Percentiles rank a stretch among this genome's conserved stretches.
phyloP scores from a whole-genome alignment of 2,329 filamentous ascomycete genomes.

The Dactylella cylindrospora region DNA sequence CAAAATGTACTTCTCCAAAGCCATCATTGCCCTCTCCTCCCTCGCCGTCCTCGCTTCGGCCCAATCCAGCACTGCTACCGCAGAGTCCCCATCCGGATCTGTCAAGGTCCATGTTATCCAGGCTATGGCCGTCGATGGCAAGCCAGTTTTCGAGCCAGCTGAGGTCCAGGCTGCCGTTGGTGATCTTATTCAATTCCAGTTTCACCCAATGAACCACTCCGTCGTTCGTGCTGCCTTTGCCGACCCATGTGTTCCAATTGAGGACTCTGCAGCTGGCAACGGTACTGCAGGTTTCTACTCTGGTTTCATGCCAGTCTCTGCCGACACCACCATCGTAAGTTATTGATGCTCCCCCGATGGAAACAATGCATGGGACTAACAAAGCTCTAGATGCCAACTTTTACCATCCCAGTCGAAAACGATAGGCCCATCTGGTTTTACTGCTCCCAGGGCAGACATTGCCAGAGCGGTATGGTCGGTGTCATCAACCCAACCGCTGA shows the following conservation, averaged over 20 bases:
- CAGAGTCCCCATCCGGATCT: constrained; percentile 42
- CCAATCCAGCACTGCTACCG: constrained; percentile 48
- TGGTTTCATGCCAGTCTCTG: constrained; percentile 66
- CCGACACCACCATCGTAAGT: constrained; percentile 56
- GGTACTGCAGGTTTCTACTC: constrained; percentile 62
- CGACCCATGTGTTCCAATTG: constrained; percentile 66
- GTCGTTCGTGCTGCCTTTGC: constrained; percentile 76
- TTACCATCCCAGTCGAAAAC: constrained; percentile 69
- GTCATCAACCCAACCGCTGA: constrained; percentile 65
- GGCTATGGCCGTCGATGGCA: constrained; percentile 51
- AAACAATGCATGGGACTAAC: constrained; percentile 16
- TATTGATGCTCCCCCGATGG: constrained; percentile 54
- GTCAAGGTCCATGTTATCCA: constrained; percentile 51
- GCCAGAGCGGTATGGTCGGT: constrained; percentile 72
- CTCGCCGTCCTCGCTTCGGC: constrained; percentile 48
- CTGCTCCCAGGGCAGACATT: constrained; percentile 74
- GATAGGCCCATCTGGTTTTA: constrained; percentile 75
- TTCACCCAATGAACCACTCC: constrained; percentile 65
- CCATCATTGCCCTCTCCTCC: constrained; percentile 46
- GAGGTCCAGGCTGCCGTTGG: constrained; percentile 45
- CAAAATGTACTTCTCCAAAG: constrained; percentile 51
- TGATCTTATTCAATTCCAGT: constrained; percentile 47
- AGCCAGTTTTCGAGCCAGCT: constrained; percentile 44
- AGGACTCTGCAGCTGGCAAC: constrained; percentile 42
- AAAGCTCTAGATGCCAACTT: constrained; percentile 55